phyloP scores from a whole-genome alignment of 805 yeast genomes.

The Candida pseudoglaebosa region DNA sequence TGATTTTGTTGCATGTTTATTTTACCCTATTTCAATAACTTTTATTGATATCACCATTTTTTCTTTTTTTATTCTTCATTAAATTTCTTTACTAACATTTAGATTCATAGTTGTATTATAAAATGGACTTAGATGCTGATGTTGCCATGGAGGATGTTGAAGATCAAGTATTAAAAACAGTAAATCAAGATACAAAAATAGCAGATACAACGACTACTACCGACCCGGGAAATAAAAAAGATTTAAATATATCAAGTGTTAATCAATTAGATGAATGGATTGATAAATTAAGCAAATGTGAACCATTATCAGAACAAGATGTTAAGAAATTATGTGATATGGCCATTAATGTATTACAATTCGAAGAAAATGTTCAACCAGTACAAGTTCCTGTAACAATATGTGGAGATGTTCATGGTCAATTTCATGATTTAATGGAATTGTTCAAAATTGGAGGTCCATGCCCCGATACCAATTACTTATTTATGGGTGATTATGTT shows the following conservation, averaged over 20 bases:
- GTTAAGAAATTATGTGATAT: slow-evolving; percentile 77
- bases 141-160: slow-evolving; percentile 82
- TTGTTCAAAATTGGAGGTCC: slow-evolving; percentile 80
- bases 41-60: too few species aligned
- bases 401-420: slow-evolving; percentile 97
- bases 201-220: slow-evolving; percentile 7
- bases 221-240: slow-evolving; percentile 33
- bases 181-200: slow-evolving; percentile 15
- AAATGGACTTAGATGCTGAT: slow-evolving; percentile 77
- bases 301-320: slow-evolving; percentile 75
- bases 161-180: slow-evolving; percentile 31
- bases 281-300: slow-evolving; percentile 71
- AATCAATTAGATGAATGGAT: slow-evolving; percentile 86
- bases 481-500: slow-evolving; percentile 67
- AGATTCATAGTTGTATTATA: slow-evolving; percentile 6
- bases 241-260: slow-evolving; percentile 41
- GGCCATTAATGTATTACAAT: slow-evolving; percentile 88
- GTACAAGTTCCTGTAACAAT: slow-evolving; percentile 94
- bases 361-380: slow-evolving; percentile 93
- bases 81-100: slow-evolving; percentile 4
- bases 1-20: too few species aligned
- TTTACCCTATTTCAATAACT: too few species aligned
- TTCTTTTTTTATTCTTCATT: too few species aligned
- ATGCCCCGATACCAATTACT: slow-evolving; percentile 47
- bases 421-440: slow-evolving; percentile 92